phyloP scores from a whole-genome alignment of 306 rosid genomes.

The Boehmeria nivea region DNA sequence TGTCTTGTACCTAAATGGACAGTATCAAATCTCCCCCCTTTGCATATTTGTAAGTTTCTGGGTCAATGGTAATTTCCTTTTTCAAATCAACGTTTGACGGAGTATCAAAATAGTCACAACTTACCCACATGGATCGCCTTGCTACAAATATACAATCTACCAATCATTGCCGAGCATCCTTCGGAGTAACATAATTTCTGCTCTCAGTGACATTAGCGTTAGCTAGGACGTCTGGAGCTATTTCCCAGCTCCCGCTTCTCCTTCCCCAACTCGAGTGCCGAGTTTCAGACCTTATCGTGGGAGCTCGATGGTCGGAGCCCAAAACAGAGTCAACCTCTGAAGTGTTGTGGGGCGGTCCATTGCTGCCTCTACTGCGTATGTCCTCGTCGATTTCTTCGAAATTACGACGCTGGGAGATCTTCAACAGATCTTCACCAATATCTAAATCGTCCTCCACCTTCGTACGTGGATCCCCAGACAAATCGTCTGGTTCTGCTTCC shows the following conservation, averaged over 20 bases:
- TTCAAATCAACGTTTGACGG: no score
- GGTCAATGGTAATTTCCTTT: slow-evolving; percentile 2
- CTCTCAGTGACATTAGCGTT: slow-evolving; percentile 62
- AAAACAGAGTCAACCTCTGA: slow-evolving; percentile 62
- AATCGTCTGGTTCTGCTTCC: slow-evolving; percentile 46
- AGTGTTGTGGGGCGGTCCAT: slow-evolving; percentile 47
- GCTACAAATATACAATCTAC: slow-evolving; percentile 25
- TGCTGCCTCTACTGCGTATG: slow-evolving; percentile 63
- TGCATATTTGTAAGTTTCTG: slow-evolving; percentile 24
- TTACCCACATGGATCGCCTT: no score
- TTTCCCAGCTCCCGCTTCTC: slow-evolving; percentile 79
- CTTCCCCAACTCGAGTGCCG: slow-evolving; percentile 82
- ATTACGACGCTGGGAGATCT: slow-evolving; percentile 88
- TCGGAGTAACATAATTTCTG: slow-evolving; percentile 49
- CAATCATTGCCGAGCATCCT: slow-evolving; percentile 48
- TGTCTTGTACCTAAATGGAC: slow-evolving; percentile 6
- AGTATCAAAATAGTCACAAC: no score
- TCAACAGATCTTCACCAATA: slow-evolving; percentile 82
- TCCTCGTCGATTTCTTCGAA: slow-evolving; percentile 70
- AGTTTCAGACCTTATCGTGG: slow-evolving; percentile 63
- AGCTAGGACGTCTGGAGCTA: slow-evolving; percentile 55
- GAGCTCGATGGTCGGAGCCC: slow-evolving; percentile 70
- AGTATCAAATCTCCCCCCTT: slow-evolving; percentile 26
- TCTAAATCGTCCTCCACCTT: slow-evolving; percentile 90
- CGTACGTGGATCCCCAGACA: slow-evolving; percentile 58